Base-by-base conservation (phyloP, 345 rosid species). In the Rhodamnia argentea region DNA sequence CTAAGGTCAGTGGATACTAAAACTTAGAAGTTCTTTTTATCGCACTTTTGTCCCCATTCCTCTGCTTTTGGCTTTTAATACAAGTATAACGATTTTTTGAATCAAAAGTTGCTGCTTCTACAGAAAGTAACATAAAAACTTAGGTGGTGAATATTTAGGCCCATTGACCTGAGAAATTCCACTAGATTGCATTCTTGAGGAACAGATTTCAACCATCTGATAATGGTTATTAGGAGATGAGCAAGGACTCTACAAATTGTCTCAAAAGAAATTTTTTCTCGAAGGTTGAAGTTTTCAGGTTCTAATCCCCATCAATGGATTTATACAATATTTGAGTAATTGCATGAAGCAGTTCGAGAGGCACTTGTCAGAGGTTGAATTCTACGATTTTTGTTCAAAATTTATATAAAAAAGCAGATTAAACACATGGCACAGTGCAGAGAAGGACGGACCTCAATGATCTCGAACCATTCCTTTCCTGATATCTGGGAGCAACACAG, bases 401-500 rank as follows among this genome's bases (percentile, higher is more conserved):
- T n/a, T 83, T 32, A 54, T 44, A 32, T 40, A 12, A 83, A 44
- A 44, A 83, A 51, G 74, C 24, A 44, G 54, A 8, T 56, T 52
- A 29, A 85, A 76, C 6, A 78, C 50, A 40, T 70, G 58, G 44
- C 23, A 84, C 4, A 81, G 85, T 85, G 88, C 60, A 55, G 51
- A 76, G 85, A 83, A 85, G 86, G 59, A 84, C 97, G 90, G 89
- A 96, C 99, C 98, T 96, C 96, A 88, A 96, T 88, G 83, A 89
- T 86, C 84, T 93, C 74, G 78, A 91, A 89, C 99, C 99, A 96
- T 84, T 92, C 98, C 70, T 92, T 92, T 86, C 96, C 96, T 13
- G 86, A 87, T 89, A 96, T 76, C 99, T 96, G 92, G 87, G 91
- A 90, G 37, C 27, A 83, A 82, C 52, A 84, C 82, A 89, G 27